phyloP scores from a whole-genome alignment of 345 rosid species.

The Passiflora organensis region DNA sequence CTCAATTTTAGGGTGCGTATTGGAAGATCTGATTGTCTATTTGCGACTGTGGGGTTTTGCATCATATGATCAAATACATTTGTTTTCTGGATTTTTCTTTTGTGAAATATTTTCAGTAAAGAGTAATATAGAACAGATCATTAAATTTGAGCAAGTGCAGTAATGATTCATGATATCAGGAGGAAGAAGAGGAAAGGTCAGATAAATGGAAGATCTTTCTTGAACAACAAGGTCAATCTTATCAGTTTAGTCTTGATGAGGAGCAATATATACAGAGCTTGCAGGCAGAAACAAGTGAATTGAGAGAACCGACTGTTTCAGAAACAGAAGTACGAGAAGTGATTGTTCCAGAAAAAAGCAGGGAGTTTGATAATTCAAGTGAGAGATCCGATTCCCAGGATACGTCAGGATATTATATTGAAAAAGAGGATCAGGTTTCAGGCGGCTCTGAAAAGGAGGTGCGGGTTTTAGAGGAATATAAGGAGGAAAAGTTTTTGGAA shows the following conservation, averaged over 20 bases:
- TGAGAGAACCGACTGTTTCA: conserved; percentile 6
- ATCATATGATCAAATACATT: too few relatives aligned
- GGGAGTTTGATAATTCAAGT: conserved; percentile 25
- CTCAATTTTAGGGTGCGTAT: too few relatives aligned
- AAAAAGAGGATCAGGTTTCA: conserved; percentile 4
- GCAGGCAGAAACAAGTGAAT: conserved; percentile 18
- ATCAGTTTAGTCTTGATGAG: conserved; percentile 22
- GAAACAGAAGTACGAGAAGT: too few relatives aligned
- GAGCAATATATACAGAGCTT: conserved; percentile 21
- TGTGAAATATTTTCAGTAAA: too few relatives aligned
- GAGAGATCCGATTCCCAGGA: conserved; percentile 26
- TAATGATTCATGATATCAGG: conserved; percentile 41
- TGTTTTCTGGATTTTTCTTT: too few relatives aligned
- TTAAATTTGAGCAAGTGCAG: not conserved
- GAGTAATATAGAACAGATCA: not conserved
- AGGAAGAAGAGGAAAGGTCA: conserved; percentile 85
- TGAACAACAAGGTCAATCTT: conserved; percentile 36
- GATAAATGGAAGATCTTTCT: conserved; percentile 69
- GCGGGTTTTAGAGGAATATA: conserved; percentile 4
- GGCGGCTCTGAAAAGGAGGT: too few relatives aligned
- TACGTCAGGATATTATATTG: conserved; percentile 23
- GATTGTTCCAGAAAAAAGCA: conserved; percentile 9
- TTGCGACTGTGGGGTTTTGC: too few relatives aligned
- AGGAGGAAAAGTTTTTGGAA: conserved; percentile 6
- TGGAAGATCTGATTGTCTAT: too few relatives aligned